Conservation (phyloP, 2,329 filamentous ascomycete genomes). For the Fusarium transvaalense region DNA sequence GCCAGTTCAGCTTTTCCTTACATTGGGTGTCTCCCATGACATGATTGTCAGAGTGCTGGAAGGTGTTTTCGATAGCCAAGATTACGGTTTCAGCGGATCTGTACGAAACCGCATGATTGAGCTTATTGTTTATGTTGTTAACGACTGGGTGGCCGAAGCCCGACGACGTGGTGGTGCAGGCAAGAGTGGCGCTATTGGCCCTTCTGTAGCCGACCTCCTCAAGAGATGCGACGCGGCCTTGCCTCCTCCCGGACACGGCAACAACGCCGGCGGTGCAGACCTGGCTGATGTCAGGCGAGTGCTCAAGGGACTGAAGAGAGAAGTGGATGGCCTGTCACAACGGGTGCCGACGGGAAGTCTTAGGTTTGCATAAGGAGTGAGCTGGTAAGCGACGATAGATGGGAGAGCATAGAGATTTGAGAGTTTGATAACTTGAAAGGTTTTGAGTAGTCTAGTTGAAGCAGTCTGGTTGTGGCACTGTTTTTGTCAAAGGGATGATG, state of each 20-base stretch:
- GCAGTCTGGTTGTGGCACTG: slow-evolving; percentile 32
- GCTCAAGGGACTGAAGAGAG: slow-evolving; percentile 58
- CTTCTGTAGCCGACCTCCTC: slow-evolving; percentile 64
- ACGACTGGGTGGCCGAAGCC: slow-evolving; percentile 63
- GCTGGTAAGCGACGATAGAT: slow-evolving; percentile 4
- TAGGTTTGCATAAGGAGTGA: slow-evolving; percentile 58
- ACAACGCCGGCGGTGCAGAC: slow-evolving; percentile 61
- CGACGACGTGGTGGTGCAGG: slow-evolving; percentile 60
- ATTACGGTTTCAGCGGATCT: slow-evolving; percentile 68
- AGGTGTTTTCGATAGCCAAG: slow-evolving; percentile 69
- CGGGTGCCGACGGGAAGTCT: slow-evolving; percentile 58
- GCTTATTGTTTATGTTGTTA: slow-evolving; percentile 65
- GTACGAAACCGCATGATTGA: slow-evolving; percentile 65
- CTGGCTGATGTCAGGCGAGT: slow-evolving; percentile 58
- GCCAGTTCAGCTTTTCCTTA: slow-evolving; percentile 69
- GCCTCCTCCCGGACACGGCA: slow-evolving; percentile 55
- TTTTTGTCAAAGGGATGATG: slow-evolving; percentile 46
- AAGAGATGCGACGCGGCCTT: slow-evolving; percentile 62
- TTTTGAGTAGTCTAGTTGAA: slow-evolving; percentile 37
- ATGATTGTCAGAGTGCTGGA: slow-evolving; percentile 69
- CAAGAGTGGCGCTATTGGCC: slow-evolving; percentile 56
- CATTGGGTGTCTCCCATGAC: slow-evolving; percentile 68
- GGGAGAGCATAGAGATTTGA: slow-evolving; percentile 18
- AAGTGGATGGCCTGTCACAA: slow-evolving; percentile 60
- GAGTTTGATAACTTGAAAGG: slow-evolving; percentile 16